Base-by-base conservation (phyloP, 1,139 yeast species). In the Lodderomyces elongisporus region DNA sequence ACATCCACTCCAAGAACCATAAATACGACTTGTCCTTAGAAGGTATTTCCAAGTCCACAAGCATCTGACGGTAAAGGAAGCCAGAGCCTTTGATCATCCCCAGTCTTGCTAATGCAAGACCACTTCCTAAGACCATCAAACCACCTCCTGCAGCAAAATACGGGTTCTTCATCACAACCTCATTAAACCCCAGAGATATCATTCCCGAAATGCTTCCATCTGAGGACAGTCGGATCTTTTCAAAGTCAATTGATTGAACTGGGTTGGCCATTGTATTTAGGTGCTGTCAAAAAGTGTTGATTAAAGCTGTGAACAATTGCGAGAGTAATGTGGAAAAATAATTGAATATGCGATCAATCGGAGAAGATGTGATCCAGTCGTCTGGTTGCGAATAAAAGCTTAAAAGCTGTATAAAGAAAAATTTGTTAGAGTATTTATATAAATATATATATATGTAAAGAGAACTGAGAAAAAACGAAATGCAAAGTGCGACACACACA, bases 101-200 rank as follows among this genome's bases (percentile, higher is more conserved):
- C 45, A 75, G 81, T 34, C 96, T 67, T 1, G 88, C 79, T 12
- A 88, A 49, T 0, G 96, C 95, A 22, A 91, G 59, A 1, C 82
- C 82, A 0, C 95, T 89, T 14, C 98, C 98, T 3, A 91, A 64
- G 3, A 89, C 67, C 98, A 91, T 91, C 30, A 91, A 66, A 0
- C 98, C 98, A 47, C 96, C 96, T 49, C 98, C 93, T 0, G 97
- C 98, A 2, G 96, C 94, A 62, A 91, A 91, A 56, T 85, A 87
- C 7, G 96, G 97, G 52, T 91, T 91, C 27, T 79, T 74, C 13
- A 72, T 69, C 45, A 85, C 64, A 6, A 81, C 73, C 37, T 74
- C 79, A 28, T 71, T 55, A 44, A 78, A 58, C 4, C 76, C 60
- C 51, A 47, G 58, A 22, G 45, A 41, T 17, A 62, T 51, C 57